Evolutionary conservation across 306 rosid genomes (phyloP).

Genomic region (Citrullus amarus): DNA sequence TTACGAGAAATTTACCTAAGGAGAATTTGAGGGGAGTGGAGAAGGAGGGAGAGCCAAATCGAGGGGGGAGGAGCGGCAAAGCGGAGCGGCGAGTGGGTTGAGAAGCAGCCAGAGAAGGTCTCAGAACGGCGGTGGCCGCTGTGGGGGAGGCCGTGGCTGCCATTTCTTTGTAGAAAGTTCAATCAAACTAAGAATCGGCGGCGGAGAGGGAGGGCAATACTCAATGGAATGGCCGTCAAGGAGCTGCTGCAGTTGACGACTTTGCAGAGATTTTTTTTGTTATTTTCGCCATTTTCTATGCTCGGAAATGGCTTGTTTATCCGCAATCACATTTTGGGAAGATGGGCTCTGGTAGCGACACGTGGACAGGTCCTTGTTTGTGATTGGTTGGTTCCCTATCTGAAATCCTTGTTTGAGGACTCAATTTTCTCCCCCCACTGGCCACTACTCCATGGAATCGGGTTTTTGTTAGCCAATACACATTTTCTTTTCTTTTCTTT

Average conservation of each 20-base stretch:
- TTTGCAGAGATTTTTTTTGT: background rate
- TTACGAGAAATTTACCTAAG: slow-evolving; percentile 28
- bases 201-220: background rate
- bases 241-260: background rate
- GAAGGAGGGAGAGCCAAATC: slow-evolving; percentile 37
- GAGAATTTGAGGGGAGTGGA: slow-evolving; percentile 29
- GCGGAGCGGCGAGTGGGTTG: slow-evolving; percentile 47
- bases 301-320: slow-evolving; percentile 30
- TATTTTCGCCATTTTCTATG: slow-evolving; percentile 4
- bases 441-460: background rate
- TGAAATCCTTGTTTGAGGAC: slow-evolving; percentile 34
- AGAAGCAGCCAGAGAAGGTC: slow-evolving; percentile 23
- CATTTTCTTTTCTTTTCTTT: too few species aligned
- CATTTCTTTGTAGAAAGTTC: slow-evolving; percentile 15
- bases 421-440: background rate
- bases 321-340: slow-evolving; percentile 13
- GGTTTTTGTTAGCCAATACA: background rate
- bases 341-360: slow-evolving; percentile 23
- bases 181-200: slow-evolving; percentile 8
- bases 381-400: slow-evolving; percentile 67
- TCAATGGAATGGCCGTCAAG: background rate
- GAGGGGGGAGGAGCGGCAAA: slow-evolving; percentile 64
- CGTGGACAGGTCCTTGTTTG: slow-evolving; percentile 27
- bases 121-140: slow-evolving; percentile 50
- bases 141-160: slow-evolving; percentile 45